phyloP scores from a whole-genome alignment of 331 rosid species.

The Spiraea crenata region DNA sequence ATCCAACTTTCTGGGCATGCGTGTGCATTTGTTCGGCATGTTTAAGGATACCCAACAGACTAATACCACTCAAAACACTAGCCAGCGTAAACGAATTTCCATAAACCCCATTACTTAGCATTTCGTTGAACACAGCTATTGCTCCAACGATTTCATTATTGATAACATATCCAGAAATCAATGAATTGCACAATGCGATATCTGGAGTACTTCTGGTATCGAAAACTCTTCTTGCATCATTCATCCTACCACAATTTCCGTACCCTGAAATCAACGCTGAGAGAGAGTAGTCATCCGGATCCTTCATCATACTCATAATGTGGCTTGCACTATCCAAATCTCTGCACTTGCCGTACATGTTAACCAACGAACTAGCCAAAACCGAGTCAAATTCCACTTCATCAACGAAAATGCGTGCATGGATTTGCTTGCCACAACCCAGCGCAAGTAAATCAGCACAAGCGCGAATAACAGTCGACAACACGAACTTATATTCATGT shows the following conservation, averaged over 20 bases:
- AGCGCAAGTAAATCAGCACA: conserved; percentile 59
- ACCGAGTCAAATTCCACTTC: conserved; percentile 50
- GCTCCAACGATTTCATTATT: conserved; percentile 59
- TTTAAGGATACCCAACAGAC: conserved; percentile 38
- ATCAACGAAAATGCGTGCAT: conserved; percentile 58
- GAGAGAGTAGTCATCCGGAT: conserved; percentile 69
- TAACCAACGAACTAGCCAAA: conserved; percentile 57
- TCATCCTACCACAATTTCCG: conserved; percentile 60
- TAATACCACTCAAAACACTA: conserved; percentile 52
- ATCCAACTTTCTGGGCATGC: conserved; percentile 54
- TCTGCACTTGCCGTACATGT: conserved; percentile 68
- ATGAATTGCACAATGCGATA: conserved; percentile 60
- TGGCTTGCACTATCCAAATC: conserved; percentile 60
- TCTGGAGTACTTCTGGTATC: conserved; percentile 40
- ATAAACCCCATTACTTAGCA: conserved; percentile 54
- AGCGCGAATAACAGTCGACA: conserved; percentile 57
- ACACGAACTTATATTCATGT: conserved; percentile 41
- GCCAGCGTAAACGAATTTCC: conserved; percentile 57
- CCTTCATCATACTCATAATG: conserved; percentile 41
- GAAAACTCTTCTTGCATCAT: conserved; percentile 68
- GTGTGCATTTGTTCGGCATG: conserved; percentile 57
- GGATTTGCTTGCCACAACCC: conserved; percentile 73
- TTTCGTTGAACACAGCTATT: conserved; percentile 45
- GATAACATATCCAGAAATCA: conserved; percentile 63
- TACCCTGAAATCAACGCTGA: conserved; percentile 67